Evolutionary conservation across 306 rosid species (phyloP).

Genomic region (Ormosia semicastrata): DNA sequence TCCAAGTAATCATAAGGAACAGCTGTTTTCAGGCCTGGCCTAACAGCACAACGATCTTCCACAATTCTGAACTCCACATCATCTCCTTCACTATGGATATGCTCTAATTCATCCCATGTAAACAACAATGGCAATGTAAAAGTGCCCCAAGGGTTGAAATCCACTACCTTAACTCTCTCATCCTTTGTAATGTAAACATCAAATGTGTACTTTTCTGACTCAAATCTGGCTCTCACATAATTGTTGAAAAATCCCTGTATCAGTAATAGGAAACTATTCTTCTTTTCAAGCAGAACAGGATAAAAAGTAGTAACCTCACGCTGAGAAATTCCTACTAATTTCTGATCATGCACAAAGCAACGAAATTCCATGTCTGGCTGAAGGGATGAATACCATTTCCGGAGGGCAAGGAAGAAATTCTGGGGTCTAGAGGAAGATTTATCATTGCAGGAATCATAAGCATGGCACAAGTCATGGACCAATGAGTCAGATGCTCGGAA

Average conservation of each 20-base stretch:
- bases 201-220: slow-evolving; percentile 62
- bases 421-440: slow-evolving; percentile 52
- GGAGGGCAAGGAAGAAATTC: slow-evolving; percentile 67
- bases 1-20: slow-evolving; percentile 84
- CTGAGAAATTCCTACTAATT: slow-evolving; percentile 66
- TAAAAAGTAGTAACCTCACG: slow-evolving; percentile 78
- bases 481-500: slow-evolving; percentile 75
- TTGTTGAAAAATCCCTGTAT: slow-evolving; percentile 47
- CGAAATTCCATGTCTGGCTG: slow-evolving; percentile 80
- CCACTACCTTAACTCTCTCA: slow-evolving; percentile 60
- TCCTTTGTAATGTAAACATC: slow-evolving; percentile 62
- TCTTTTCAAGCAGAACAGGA: slow-evolving; percentile 53
- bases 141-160: slow-evolving; percentile 86
- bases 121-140: slow-evolving; percentile 72
- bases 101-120: slow-evolving; percentile 71
- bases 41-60: slow-evolving; percentile 64
- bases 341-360: slow-evolving; percentile 52
- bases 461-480: slow-evolving; percentile 76
- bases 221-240: slow-evolving; percentile 43
- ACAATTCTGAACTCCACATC: slow-evolving; percentile 61
- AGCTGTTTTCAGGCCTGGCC: slow-evolving; percentile 84
- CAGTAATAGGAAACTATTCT: slow-evolving; percentile 26
- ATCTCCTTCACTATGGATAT: slow-evolving; percentile 25
- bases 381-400: slow-evolving; percentile 72
- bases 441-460: slow-evolving; percentile 74